Percentiles rank a stretch among this genome's conserved stretches.
These are phyloP conservation scores for Nelumbo lutea DNA, from an alignment of 164 flowering plant genomes.

Conservation along the genomic window DNA sequence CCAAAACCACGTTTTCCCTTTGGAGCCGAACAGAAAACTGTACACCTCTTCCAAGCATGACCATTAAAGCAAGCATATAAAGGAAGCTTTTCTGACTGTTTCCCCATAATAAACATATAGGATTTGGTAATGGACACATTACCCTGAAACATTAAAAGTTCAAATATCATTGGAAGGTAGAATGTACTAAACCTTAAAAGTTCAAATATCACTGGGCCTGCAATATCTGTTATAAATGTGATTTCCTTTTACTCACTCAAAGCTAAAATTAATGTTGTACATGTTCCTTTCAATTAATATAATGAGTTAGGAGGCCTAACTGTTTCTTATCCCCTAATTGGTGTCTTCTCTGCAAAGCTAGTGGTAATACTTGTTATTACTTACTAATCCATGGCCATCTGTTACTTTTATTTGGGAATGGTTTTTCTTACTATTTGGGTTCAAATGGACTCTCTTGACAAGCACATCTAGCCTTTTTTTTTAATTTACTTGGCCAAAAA, in stretches of 20 bases:
- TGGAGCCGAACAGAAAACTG: constrained; percentile 16
- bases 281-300: too few relatives aligned
- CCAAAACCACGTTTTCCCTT: constrained; percentile 23
- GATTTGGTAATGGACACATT: constrained; percentile 3
- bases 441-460: too few relatives aligned
- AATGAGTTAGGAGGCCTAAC: too few relatives aligned
- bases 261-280: too few relatives aligned
- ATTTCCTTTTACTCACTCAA: too few relatives aligned
- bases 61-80: constrained; percentile 2
- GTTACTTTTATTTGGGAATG: too few relatives aligned
- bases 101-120: constrained; percentile 2
- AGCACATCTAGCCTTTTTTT: too few relatives aligned
- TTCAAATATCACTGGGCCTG: not conserved
- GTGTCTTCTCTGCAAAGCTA: not conserved
- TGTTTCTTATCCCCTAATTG: not conserved
- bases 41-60: constrained; percentile 6
- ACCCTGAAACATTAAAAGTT: constrained; percentile 8
- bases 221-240: not conserved
- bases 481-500: too few relatives aligned
- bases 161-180: not conserved
- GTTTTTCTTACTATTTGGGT: too few relatives aligned
- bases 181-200: not conserved
- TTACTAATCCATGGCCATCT: too few relatives aligned
- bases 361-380: too few relatives aligned
- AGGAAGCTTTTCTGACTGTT: not conserved